Percentiles rank a stretch among this genome's conserved stretches.
phyloP scores from a whole-genome alignment of 148 eudicot genomes.

The Rhododendron ferrugineum region DNA sequence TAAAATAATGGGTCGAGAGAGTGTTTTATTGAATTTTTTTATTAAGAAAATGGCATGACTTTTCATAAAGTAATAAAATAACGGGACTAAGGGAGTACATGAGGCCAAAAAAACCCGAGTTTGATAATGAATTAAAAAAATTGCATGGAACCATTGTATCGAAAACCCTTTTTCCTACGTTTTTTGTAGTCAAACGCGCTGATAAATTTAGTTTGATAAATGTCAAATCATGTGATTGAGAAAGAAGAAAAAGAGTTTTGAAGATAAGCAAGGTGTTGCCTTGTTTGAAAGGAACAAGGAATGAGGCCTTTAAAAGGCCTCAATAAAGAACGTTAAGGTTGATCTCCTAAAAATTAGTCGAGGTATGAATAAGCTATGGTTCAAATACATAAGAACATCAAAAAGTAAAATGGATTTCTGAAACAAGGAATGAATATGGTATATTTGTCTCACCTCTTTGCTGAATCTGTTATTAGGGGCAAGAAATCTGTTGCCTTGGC shows the following conservation, averaged over 20 bases:
- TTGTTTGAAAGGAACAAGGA: background rate
- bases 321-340: background rate
- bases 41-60: no score
- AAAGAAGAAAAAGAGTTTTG: no score
- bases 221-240: no score
- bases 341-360: no score
- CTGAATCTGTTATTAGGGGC: constrained; percentile 48
- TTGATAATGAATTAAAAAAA: no score
- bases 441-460: constrained; percentile 43
- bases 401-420: background rate
- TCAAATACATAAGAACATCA: background rate
- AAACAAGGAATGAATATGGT: background rate
- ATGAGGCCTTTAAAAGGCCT: background rate
- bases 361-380: background rate
- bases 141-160: no score
- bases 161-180: no score
- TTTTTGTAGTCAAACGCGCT: no score
- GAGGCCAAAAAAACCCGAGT: background rate
- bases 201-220: no score
- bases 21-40: no score
- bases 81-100: background rate
- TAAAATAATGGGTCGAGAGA: background rate
- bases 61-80: background rate
- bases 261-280: no score
- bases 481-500: constrained; percentile 69